These are phyloP conservation scores for Dendrobium officinale DNA, from an alignment of 106 monocot genomes.

Conservation along the genomic window DNA sequence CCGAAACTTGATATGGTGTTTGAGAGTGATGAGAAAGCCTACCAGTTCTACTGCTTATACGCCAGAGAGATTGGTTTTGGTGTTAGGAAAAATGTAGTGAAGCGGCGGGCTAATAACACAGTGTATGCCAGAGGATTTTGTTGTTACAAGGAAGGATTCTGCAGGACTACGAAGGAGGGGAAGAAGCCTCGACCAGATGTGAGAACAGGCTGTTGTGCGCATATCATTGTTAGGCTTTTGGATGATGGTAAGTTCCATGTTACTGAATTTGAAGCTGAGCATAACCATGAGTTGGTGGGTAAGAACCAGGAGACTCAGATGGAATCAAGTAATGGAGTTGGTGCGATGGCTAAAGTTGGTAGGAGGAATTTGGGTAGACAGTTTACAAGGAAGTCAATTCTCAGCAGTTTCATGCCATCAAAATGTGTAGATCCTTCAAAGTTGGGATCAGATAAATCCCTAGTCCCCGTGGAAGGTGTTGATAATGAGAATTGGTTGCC, in stretches of 20 bases:
- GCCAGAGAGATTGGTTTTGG: slow-evolving; percentile 24
- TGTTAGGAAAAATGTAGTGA: slow-evolving; percentile 30
- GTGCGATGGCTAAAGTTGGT: not conserved
- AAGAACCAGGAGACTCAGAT: not conserved
- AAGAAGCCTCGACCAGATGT: slow-evolving; percentile 24
- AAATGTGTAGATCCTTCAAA: slow-evolving; percentile 2
- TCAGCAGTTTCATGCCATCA: slow-evolving; percentile 1
- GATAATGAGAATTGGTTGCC: slow-evolving; percentile 22
- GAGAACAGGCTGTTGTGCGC: slow-evolving; percentile 25
- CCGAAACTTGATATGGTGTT: slow-evolving; percentile 34
- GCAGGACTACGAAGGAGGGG: slow-evolving; percentile 14
- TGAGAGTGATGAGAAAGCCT: slow-evolving; percentile 31
- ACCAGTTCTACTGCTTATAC: slow-evolving; percentile 33
- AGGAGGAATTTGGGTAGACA: slow-evolving; percentile 4
- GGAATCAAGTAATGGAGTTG: not conserved
- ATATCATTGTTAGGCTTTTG: slow-evolving; percentile 21
- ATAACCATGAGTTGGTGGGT: slow-evolving; percentile 28
- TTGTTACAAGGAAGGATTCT: slow-evolving; percentile 34
- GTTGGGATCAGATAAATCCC: not conserved
- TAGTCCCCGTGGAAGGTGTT: not conserved
- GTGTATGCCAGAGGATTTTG: slow-evolving; percentile 28
- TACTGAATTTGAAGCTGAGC: slow-evolving; percentile 29
- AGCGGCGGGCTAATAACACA: slow-evolving; percentile 21
- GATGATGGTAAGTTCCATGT: slow-evolving; percentile 23
- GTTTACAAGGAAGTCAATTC: not conserved